Base-by-base conservation (phyloP, 1,284 basidiomycete genomes). In the Clitocybe nebularis region DNA sequence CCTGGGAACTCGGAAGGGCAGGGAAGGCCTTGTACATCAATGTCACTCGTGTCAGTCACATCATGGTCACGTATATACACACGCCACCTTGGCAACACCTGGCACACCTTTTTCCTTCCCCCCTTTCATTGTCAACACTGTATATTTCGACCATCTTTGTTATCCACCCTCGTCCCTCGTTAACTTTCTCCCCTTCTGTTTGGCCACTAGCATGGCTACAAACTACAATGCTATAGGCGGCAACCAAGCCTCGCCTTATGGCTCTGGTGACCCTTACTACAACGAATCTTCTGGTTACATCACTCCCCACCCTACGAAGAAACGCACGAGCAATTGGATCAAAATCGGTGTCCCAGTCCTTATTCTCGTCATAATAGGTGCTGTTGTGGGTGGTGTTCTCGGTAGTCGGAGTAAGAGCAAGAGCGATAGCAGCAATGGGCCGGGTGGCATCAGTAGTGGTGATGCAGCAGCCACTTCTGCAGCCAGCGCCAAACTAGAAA, bases 311-410 rank as follows among this genome's bases (percentile, higher is more conserved):
- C 45, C 69, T 69, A 30, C 72, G 69, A 70, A 62, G 74, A 63
- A 69, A 62, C 45, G 60, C 48, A 49, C 59, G 46, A 65, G 66
- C 66, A 75, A 73, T 32, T 84, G 80, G 82, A 58, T 85, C 50
- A 83, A 80, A 61, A 67, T 83, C 51, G 83, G 81, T 55, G 52
- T 85, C 25, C 83, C 83, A 24, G 63, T 87, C 42, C 59, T 75
- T 36, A 62, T 90, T 49, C 55, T 81, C 44, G 72, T 90, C 53
- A 81, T 92, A 54, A 62, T 81, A 48, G 89, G 69, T 42, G 89
- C 82, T 36, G 86, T 93, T 19, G 66, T 93, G 38, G 91, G 87
- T 42, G 86, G 82, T 57, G 77, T 92, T 23, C 56, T 93, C 26
- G 89, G 87, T 14, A 74, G 77, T 17, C 76, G 79, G 28, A 41